A percentile compares a stretch with the other conserved stretches of the same genome.
These are phyloP conservation scores for Sporothrix variecibatus DNA, from an alignment of 2,329 filamentous ascomycete genomes.

Conservation along the genomic window DNA sequence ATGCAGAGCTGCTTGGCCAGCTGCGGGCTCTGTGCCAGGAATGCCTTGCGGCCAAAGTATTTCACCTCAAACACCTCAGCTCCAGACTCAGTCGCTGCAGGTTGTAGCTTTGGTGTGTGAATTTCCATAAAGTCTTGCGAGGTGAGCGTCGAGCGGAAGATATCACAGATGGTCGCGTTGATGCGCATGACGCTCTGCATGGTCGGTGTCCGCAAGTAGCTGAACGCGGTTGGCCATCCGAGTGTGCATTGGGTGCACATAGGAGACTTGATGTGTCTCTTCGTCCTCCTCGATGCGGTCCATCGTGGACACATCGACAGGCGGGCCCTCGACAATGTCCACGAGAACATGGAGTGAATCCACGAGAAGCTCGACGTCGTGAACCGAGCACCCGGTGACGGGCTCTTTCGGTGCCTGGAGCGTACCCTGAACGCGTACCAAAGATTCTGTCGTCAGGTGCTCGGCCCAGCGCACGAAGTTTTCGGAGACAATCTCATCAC, in stretches of 20 bases:
- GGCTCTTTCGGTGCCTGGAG: conserved; percentile 73
- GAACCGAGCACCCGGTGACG: conserved; percentile 73
- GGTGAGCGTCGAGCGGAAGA: conserved; percentile 77
- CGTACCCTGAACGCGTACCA: conserved; percentile 74
- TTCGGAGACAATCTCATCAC: conserved; percentile 62
- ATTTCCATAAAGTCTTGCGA: conserved; percentile 84
- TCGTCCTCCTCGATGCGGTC: conserved; percentile 43
- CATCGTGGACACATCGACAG: conserved; percentile 54
- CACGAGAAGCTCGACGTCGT: conserved; percentile 75
- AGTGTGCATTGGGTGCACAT: conserved; percentile 66
- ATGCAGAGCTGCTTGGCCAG: conserved; percentile 92
- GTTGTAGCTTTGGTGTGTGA: conserved; percentile 89
- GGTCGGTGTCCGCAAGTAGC: conserved; percentile 82
- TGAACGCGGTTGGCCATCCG: conserved; percentile 78
- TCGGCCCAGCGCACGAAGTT: conserved; percentile 87
- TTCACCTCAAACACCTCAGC: conserved; percentile 89
- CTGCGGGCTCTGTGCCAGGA: conserved; percentile 89
- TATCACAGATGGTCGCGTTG: conserved; percentile 75
- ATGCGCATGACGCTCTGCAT: conserved; percentile 88
- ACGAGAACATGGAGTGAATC: conserved; percentile 54
- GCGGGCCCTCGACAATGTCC: conserved; percentile 49
- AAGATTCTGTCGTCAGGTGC: conserved; percentile 74
- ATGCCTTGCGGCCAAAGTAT: conserved; percentile 85
- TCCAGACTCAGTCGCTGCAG: conserved; percentile 86
- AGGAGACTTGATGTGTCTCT: conserved; percentile 48